Evolutionary conservation across 2,329 filamentous ascomycete genomes (phyloP).

Genomic region (Xylaria sp.): DNA sequence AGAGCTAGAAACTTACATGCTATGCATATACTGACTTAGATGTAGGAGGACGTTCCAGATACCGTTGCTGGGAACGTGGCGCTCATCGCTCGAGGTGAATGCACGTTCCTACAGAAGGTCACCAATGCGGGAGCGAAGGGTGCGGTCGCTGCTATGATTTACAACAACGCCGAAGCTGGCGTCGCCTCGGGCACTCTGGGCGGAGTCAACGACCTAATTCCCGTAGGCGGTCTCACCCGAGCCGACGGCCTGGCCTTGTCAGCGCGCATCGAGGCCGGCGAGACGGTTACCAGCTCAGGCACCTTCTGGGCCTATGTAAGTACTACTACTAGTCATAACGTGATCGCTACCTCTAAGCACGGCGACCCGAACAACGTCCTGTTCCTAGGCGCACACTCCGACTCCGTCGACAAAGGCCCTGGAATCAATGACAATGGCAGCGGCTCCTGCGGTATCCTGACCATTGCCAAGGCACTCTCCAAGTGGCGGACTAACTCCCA

Average conservation of each 20-base stretch:
- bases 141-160: conserved; percentile 65
- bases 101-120: conserved; percentile 67
- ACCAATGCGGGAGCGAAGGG: conserved; percentile 64
- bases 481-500: conserved; percentile 66
- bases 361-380: conserved; percentile 70
- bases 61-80: conserved; percentile 63
- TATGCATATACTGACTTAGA: conserved; percentile 22
- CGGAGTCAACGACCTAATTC: conserved; percentile 55
- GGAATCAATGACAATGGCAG: conserved; percentile 76
- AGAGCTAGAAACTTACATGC: not conserved
- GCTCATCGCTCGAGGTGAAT: conserved; percentile 66
- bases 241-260: conserved; percentile 51
- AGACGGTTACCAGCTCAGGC: conserved; percentile 39
- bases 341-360: conserved; percentile 68
- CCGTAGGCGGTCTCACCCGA: conserved; percentile 60
- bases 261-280: conserved; percentile 32
- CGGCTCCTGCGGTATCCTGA: conserved; percentile 67
- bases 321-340: conserved; percentile 58
- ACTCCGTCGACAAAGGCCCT: conserved; percentile 69
- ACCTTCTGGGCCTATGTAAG: conserved; percentile 45
- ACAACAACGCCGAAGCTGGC: conserved; percentile 64
- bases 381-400: conserved; percentile 69
- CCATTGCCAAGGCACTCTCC: conserved; percentile 69
- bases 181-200: conserved; percentile 63
- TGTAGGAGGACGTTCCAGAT: conserved; percentile 59